A percentile compares a stretch with the other conserved stretches of the same genome.
Conservation (phyloP, 1,284 basidiomycete species). For the Trametes polyzona region DNA sequence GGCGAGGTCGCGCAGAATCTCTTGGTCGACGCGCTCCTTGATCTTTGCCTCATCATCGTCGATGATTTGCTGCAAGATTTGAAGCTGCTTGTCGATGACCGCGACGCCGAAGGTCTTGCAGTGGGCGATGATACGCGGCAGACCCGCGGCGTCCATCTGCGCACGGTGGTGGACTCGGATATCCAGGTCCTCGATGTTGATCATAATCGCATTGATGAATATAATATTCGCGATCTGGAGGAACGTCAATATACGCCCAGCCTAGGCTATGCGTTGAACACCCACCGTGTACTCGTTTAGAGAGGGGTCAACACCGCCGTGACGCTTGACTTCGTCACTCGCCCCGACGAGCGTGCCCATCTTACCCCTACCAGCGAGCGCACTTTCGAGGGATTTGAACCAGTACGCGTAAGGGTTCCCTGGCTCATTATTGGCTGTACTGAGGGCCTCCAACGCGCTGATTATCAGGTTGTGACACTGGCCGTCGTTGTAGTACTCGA, state of each 20-base stretch:
- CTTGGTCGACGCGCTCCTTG: conserved; percentile 77
- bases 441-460: conserved; percentile 68
- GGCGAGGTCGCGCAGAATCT: conserved; percentile 77
- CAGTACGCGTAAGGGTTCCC: conserved; percentile 80
- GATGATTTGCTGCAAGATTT: conserved; percentile 66
- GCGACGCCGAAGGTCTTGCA: conserved; percentile 72
- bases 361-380: conserved; percentile 84
- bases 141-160: conserved; percentile 88
- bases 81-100: conserved; percentile 72
- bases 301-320: conserved; percentile 64
- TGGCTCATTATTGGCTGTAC: conserved; percentile 62
- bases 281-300: conserved; percentile 87
- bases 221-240: conserved; percentile 68
- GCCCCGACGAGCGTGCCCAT: conserved; percentile 97
- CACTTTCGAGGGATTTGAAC: conserved; percentile 84
- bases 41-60: conserved; percentile 83
- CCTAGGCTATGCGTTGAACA: conserved; percentile 28
- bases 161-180: conserved; percentile 84
- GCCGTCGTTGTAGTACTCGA: conserved; percentile 65
- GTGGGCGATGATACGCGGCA: conserved; percentile 75
- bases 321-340: conserved; percentile 80
- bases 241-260: neutral
- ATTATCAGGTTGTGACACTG: conserved; percentile 59
- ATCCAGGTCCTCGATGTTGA: conserved; percentile 74
- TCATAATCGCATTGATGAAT: conserved; percentile 70